Conservation (phyloP, 305 asterid species). For the Plantago lanceolata region DNA sequence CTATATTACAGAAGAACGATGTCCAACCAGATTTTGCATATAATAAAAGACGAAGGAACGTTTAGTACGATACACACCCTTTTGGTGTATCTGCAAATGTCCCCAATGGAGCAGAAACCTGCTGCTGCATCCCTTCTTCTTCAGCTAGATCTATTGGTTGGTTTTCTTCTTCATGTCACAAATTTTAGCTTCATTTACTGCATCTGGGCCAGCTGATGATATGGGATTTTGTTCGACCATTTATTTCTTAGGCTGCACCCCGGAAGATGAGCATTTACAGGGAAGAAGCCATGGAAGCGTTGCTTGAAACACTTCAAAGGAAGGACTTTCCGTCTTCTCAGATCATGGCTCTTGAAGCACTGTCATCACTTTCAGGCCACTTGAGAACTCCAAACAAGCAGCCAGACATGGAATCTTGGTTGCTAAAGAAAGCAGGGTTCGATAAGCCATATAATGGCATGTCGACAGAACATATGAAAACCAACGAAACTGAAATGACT, state of each 20-base stretch:
- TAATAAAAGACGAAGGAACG: slow-evolving; percentile 77
- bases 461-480: slow-evolving; percentile 34
- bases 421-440: slow-evolving; percentile 64
- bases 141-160: slow-evolving; percentile 77
- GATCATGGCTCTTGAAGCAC: slow-evolving; percentile 52
- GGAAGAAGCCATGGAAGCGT: slow-evolving; percentile 77
- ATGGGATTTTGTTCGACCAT: slow-evolving; percentile 5
- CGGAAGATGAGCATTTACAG: slow-evolving; percentile 80
- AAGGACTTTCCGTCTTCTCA: slow-evolving; percentile 71
- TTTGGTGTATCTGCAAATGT: slow-evolving; percentile 70
- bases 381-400: slow-evolving; percentile 41
- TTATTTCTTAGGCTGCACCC: slow-evolving; percentile 49
- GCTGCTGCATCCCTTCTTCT: slow-evolving; percentile 69
- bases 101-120: slow-evolving; percentile 79
- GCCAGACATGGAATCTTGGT: slow-evolving; percentile 54
- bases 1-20: slow-evolving; percentile 45
- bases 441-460: slow-evolving; percentile 40
- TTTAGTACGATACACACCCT: slow-evolving; percentile 79
- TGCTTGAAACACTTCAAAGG: slow-evolving; percentile 59
- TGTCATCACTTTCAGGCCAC: slow-evolving; percentile 59
- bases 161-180: slow-evolving; percentile 26
- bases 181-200: slow-evolving; percentile 1
- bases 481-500: slow-evolving; percentile 31
- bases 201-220: background rate
- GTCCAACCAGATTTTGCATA: slow-evolving; percentile 58